phyloP scores from a whole-genome alignment of 768 basidiomycete genomes.

The Kwoniella pini region DNA sequence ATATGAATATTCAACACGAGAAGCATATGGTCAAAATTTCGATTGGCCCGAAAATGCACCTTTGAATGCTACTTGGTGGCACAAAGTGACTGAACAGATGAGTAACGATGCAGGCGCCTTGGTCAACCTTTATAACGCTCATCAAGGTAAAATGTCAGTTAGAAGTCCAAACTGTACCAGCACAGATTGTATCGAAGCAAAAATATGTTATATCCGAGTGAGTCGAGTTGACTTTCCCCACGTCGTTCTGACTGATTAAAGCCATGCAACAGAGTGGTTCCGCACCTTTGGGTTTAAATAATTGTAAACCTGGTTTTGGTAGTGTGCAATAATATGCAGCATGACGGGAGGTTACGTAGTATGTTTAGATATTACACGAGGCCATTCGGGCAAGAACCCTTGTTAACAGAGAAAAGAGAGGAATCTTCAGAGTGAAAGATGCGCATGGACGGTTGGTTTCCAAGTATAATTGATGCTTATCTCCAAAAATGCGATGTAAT shows the following conservation, averaged over 20 bases:
- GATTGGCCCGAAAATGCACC: slow-evolving; percentile 67
- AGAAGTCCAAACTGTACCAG: slow-evolving; percentile 63
- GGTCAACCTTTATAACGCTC: slow-evolving; percentile 64
- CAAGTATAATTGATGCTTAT: no score
- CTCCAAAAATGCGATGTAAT: no score
- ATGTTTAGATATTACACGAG: no score
- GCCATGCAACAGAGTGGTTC: slow-evolving; percentile 69
- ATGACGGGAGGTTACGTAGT: no score
- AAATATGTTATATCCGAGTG: slow-evolving; percentile 60
- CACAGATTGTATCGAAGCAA: slow-evolving; percentile 63
- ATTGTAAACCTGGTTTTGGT: slow-evolving; percentile 66
- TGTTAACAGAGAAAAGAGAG: no score
- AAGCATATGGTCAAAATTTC: slow-evolving; percentile 65
- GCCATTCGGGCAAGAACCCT: no score
- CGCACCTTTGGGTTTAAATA: slow-evolving; percentile 62
- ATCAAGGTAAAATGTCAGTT: slow-evolving; percentile 71
- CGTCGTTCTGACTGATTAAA: no score
- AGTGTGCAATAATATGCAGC: slow-evolving; percentile 59
- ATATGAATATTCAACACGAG: slow-evolving; percentile 71
- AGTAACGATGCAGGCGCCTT: slow-evolving; percentile 55
- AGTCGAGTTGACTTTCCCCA: neutral
- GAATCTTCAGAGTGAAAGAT: no score
- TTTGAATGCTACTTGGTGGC: slow-evolving; percentile 81
- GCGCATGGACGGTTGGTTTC: no score
- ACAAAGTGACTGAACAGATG: slow-evolving; percentile 62